Evolutionary conservation across 768 basidiomycete species (phyloP), one percentile per base, ranked within the genome.

Genomic region (Dictyophora rubrovolvata): DNA sequence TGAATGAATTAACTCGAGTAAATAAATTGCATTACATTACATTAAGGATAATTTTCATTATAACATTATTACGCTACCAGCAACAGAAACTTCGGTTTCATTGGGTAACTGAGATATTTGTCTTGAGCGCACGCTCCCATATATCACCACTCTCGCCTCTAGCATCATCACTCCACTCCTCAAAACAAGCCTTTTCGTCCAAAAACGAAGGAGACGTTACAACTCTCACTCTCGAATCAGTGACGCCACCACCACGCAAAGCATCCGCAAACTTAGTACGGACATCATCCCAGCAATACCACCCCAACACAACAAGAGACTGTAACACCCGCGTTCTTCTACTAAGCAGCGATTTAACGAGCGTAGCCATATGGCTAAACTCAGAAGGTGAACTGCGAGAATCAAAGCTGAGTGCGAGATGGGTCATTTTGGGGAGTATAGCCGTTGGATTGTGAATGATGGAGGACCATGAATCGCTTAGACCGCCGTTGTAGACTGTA

Each of bases 341-440:
- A 14, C 33, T 49, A 9, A 58, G 48, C n/a, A 58, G 20, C 5
- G 10, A 21, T 11, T 35, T 47, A 33, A 58, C 20, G 23, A 58
- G 51, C 4, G 20, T 34, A 11, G 47, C 22, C 48, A 49, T 22
- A 7, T n/a, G 20, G n/a, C 47, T 33, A 14, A 21, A 23, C 18
- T 51, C 47, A 6, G 56, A 36, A 10, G 48, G 20, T 18, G n/a
- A 21, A 22, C 37, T 50, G 23, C 56, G 56, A 21, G 21, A n/a
- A n/a, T 58, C 56, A 1, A 42, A 35, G 11, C 47, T 22, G 35
- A 58, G 14, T n/a, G 56, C 56, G 48, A 58, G 48, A 22, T 58
- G 56, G 11, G 56, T 58, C 20, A 58, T 42, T 18, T 58, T 21
- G 33, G 56, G 56, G 21, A 58, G 48, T 12, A 21, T 34, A 5